Evolutionary conservation across 1,284 basidiomycete genomes (phyloP).

Genomic region (Rugosomyces carneus): DNA sequence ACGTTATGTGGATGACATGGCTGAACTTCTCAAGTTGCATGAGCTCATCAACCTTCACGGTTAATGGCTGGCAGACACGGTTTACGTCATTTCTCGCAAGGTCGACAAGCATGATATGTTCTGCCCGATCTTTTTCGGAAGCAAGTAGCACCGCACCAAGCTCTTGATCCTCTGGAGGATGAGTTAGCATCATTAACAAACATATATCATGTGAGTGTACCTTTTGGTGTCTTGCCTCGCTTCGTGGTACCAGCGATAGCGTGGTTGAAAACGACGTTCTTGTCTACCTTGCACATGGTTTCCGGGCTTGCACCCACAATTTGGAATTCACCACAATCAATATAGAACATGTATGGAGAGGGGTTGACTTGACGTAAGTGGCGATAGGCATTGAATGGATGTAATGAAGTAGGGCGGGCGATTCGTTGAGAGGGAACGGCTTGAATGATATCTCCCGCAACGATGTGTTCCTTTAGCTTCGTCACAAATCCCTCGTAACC

Average conservation of each 20-base stretch:
- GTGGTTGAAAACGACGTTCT: constrained; percentile 92
- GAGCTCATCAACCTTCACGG: constrained; percentile 93
- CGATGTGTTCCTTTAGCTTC: constrained; percentile 87
- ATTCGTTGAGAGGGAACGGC: constrained; percentile 95
- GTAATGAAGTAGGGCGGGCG: constrained; percentile 77
- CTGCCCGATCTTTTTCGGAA: constrained; percentile 93
- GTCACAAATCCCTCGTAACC: constrained; percentile 95
- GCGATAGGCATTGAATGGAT: constrained; percentile 97
- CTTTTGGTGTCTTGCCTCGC: constrained; percentile 80
- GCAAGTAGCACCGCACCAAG: constrained; percentile 71
- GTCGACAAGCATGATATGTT: constrained; percentile 99
- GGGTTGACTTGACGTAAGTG: constrained; percentile 94
- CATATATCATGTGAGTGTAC: constrained; percentile 37
- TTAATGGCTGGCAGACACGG: constrained; percentile 91
- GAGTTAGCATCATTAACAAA: constrained; percentile 9
- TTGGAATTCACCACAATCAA: constrained; percentile 90
- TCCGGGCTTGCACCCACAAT: constrained; percentile 97
- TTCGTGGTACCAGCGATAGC: constrained; percentile 96
- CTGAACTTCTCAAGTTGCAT: constrained; percentile 96
- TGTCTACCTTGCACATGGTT: constrained; percentile 94
- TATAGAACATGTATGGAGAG: constrained; percentile 98
- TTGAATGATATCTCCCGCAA: constrained; percentile 97
- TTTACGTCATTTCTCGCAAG: constrained; percentile 99
- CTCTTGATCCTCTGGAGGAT: constrained; percentile 72
- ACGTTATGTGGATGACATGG: constrained; percentile 97